Conservation (phyloP, 768 basidiomycete species). For the Tubosaeta sp. region DNA sequence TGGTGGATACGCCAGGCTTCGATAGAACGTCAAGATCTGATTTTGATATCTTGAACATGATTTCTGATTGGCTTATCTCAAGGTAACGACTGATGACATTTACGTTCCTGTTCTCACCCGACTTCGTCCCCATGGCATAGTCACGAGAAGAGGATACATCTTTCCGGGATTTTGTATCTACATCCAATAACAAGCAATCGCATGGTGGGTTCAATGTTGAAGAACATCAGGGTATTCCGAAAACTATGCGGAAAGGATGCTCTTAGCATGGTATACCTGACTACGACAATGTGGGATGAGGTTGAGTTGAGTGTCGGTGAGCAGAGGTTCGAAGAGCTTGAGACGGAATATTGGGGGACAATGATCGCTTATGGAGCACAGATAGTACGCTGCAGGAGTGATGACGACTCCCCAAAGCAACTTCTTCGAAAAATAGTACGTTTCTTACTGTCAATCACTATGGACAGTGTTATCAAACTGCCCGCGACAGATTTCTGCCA, state of each 20-base stretch:
- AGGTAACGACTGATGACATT: background rate
- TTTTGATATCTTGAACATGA: slow-evolving; percentile 7
- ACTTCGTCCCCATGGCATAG: background rate
- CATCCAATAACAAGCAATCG: slow-evolving; percentile 38
- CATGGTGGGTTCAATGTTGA: slow-evolving; percentile 31
- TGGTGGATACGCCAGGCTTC: slow-evolving; percentile 26
- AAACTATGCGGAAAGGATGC: slow-evolving; percentile 26
- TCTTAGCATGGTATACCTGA: slow-evolving; percentile 27
- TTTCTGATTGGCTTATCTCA: background rate
- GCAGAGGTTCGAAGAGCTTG: slow-evolving; percentile 11
- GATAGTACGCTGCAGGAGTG: no score
- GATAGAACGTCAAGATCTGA: slow-evolving; percentile 17
- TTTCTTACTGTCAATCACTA: no score
- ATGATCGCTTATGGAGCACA: slow-evolving; percentile 1
- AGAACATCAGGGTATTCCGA: slow-evolving; percentile 33
- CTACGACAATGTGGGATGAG: slow-evolving; percentile 39
- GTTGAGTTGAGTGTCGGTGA: slow-evolving; percentile 17
- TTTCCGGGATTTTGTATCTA: slow-evolving; percentile 37
- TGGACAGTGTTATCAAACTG: no score
- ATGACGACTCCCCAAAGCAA: no score
- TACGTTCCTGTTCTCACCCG: background rate
- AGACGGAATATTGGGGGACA: slow-evolving; percentile 4
- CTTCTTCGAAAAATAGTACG: no score
- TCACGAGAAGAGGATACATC: slow-evolving; percentile 6
- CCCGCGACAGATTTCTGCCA: no score